Base-by-base conservation (phyloP, 176 grass and related monocot species). In the Aegilops speltoides region DNA sequence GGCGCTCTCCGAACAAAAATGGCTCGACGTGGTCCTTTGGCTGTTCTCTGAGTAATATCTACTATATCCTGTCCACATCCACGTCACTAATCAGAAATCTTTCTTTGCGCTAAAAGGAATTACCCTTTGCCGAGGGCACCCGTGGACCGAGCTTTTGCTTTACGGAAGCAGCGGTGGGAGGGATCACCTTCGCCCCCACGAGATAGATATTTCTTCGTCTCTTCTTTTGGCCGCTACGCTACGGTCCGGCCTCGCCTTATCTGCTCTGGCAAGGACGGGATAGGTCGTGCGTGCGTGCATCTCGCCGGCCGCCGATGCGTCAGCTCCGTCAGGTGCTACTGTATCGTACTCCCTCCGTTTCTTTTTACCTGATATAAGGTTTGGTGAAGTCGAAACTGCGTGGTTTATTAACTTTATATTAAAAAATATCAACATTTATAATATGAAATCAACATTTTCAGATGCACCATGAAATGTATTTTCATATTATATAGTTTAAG, bases 171-270 rank as follows among this genome's bases (percentile, higher is more conserved):
- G 86, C 69, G 22, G 20, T 37, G 22, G 40, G 43, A 68, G 14
- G 40, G 43, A 68, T 63, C 66, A 32, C 29, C 24, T 3, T 17
- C 6, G 34, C 34, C 13, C 9, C 24, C 50, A 19, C 16, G 34
- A 87, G 68, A 87, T 84, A 87, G 68, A 87, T 84, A 69, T 87
- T 84, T 84, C 45, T 81, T 84, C 46, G 24, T 28, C 13, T 17
- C 57, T 15, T 40, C 19, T 69, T 14, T 67, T 78, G 68, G 68
- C 62, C 19, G n/a, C 22, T 6, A 13, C 70, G 71, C 37, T 72
- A 40, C 28, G 7, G 10, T 34, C 61, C 68, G 22, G 0, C 0
- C 57, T 64, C 24, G 14, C 20, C 67, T 40, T 75, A 66, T 77
- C 22, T 50, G 36, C 69, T 62, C 25, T 74, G 61, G 3, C 41